phyloP scores from a whole-genome alignment of 257 asterid species.

The Scutellaria barbata region DNA sequence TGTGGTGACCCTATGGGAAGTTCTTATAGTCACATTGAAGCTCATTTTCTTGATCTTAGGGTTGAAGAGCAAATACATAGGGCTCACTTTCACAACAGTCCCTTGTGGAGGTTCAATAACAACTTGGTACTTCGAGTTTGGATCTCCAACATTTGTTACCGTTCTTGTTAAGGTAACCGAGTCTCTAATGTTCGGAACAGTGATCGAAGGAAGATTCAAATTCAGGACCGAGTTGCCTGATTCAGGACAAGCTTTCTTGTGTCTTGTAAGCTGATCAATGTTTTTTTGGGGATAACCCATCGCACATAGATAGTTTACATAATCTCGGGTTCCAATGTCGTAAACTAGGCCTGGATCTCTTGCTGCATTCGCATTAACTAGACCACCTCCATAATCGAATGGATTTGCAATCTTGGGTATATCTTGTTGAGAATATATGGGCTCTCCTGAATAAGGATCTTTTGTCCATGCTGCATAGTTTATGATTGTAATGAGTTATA shows the following conservation, averaged over 20 bases:
- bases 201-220: constrained; percentile 51
- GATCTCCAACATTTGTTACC: constrained; percentile 46
- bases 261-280: constrained; percentile 30
- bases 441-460: constrained; percentile 40
- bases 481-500: neutral
- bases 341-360: constrained; percentile 42
- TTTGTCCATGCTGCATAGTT: constrained; percentile 37
- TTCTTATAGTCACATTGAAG: constrained; percentile 31
- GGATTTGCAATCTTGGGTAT: constrained; percentile 38
- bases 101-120: constrained; percentile 38
- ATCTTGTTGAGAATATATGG: constrained; percentile 31
- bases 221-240: constrained; percentile 33
- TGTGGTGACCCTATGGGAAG: constrained; percentile 28
- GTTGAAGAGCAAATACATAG: constrained; percentile 36
- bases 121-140: constrained; percentile 36
- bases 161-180: constrained; percentile 35
- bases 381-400: constrained; percentile 47
- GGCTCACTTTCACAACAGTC: constrained; percentile 38
- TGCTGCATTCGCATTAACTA: constrained; percentile 36
- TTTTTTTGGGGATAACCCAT: constrained; percentile 35
- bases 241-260: constrained; percentile 16
- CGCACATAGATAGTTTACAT: constrained; percentile 42
- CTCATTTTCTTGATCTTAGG: constrained; percentile 30
- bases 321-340: constrained; percentile 41
- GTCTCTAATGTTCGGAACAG: constrained; percentile 33